Conservation (phyloP, 2,329 filamentous ascomycete species). For the Onygenales sp. region DNA sequence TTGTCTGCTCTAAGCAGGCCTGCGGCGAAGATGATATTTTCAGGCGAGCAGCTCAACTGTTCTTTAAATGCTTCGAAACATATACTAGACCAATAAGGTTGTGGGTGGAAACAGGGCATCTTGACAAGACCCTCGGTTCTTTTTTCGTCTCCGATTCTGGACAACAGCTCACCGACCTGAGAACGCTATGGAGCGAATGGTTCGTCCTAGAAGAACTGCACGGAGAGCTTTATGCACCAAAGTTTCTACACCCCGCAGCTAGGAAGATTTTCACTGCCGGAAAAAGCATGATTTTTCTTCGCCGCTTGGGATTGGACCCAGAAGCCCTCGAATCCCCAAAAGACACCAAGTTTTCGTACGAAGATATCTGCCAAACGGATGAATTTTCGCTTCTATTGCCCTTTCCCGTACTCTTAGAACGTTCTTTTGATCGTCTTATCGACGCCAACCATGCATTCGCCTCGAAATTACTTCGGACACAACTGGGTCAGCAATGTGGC, state of each 20-base stretch:
- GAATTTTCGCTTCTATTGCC: constrained; percentile 22
- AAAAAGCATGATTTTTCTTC: constrained; percentile 80
- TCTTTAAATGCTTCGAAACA: constrained; percentile 71
- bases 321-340: constrained; percentile 24
- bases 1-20: constrained; percentile 60
- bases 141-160: constrained; percentile 64
- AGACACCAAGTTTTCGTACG: constrained; percentile 21
- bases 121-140: constrained; percentile 54
- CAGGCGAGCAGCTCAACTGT: constrained; percentile 55
- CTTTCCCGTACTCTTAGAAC: constrained; percentile 59
- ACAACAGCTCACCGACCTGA: constrained; percentile 44
- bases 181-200: constrained; percentile 66
- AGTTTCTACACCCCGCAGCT: constrained; percentile 61
- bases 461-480: constrained; percentile 53
- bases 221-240: constrained; percentile 58
- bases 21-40: constrained; percentile 55
- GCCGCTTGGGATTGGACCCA: constrained; percentile 48
- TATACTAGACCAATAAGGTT: constrained; percentile 69
- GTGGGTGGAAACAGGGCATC: constrained; percentile 76
- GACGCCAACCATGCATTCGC: constrained; percentile 62
- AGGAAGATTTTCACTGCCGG: constrained; percentile 74
- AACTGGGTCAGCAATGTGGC: constrained; percentile 60
- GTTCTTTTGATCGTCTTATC: constrained; percentile 67
- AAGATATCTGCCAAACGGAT: constrained; percentile 31
- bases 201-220: constrained; percentile 54